Evolutionary conservation across 257 asterid genomes (phyloP), one percentile per base, ranked within the genome.

Genomic region (Linaria vulgaris): DNA sequence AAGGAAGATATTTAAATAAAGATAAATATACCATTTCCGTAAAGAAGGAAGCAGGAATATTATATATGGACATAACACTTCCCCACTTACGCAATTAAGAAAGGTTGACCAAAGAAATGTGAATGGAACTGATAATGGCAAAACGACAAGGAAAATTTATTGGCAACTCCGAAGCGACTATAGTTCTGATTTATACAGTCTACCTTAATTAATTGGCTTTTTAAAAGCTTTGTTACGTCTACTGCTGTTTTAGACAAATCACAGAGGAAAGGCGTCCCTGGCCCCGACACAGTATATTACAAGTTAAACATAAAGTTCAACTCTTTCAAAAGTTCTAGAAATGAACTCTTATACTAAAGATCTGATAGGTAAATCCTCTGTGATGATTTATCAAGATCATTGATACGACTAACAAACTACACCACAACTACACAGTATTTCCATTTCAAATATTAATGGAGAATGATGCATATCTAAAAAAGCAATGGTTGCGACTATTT

Each of bases 311-410:
- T 23, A 54, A 55, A n/a, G 16, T 47, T 46, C n/a, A 6, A 24
- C 24, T 37, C 59, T 14, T 65, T 52, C 55, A 55, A 44, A n/a
- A 54, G 38, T 13, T 57, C 50, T 23, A 24, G 31, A 30, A 31
- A 30, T 30, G n/a, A n/a, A 27, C 30, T 43, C 4, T 39, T 30
- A 13, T 21, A 57, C 54, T 38, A 2, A 6, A 27, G 21, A 37
- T n/a, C n/a, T n/a, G n/a, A n/a, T n/a, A n/a, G n/a, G n/a, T 34
- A 11, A 7, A 34, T 59, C 51, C 44, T 53, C 51, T 53, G 59
- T 27, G 80, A 61, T 61, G 60, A 57, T 46, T 31, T 49, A 3
- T 17, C 37, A 44, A 31, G 62, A 47, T 68, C 54, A 50, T 50
- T 49, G 64, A 14, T 20, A n/a, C 3, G 39, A 38, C 30, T 23